Evolutionary conservation across 2,329 filamentous ascomycete species (phyloP), one percentile per base, ranked within the genome.

Genomic region (Aureobasidium leucospermi): DNA sequence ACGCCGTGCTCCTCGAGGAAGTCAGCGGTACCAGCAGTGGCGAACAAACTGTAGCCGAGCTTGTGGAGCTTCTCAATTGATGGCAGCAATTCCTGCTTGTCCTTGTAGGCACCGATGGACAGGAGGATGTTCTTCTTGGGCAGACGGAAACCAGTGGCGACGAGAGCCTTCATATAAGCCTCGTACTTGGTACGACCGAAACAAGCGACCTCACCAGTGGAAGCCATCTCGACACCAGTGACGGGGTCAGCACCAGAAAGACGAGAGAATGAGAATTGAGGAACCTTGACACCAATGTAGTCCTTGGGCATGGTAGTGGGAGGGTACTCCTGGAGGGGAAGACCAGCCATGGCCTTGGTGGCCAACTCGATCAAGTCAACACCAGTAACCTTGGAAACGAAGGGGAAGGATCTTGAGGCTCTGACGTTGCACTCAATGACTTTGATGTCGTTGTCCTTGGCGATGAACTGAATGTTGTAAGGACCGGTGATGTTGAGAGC

Each of bases 381-480:
- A 55, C 92, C 92, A 90, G 96, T 97, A 66, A 96, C 90, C 80
- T 99, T 99, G 65, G 92, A 96, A 15, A 97, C 92, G 71, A 99
- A 99, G 63, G 94, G 94, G 81, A 96, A 96, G 0, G 93, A 97
- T 65, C 94, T 85, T 47, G 94, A 96, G 15, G 94, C 94, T 64
- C 94, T 87, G 62, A 97, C 94, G 69, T 99, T 99, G 77, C 94
- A 97, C 78, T 99, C 94, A 65, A 99, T 99, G 65, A 99, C 94
- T 81, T 97, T 97, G 80, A 99, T 97, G 66, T 97, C 93, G 73
- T 97, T 97, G 74, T 97, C 92, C 79, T 97, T 97, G 68, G 94
- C 94, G 69, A 99, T 99, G 78, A 99, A 97, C 73, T 99, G 94
- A 64, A 99, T 99, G 77, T 99, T 99, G 83, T 88, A 96, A 23